Evolutionary conservation across 495 filamentous ascomycete genomes (phyloP).

Genomic region (Penicillium ochrochloron): DNA sequence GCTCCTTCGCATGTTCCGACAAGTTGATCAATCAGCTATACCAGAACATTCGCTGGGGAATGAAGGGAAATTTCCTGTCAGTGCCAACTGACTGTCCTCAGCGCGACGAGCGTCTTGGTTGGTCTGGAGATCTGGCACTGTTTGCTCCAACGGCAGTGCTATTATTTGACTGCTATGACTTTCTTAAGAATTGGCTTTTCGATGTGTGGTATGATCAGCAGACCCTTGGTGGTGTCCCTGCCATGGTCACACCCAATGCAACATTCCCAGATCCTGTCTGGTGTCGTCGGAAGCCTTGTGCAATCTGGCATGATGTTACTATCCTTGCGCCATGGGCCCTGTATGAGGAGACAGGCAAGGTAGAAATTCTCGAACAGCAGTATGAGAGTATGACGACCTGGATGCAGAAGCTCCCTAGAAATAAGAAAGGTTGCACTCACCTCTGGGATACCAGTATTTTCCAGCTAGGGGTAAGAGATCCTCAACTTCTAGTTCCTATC

Average conservation of each 20-base stretch:
- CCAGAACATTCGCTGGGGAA: background rate
- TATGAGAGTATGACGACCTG: background rate
- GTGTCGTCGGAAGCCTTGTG: background rate
- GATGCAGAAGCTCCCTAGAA: background rate
- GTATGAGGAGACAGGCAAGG: background rate
- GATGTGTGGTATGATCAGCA: slow-evolving; percentile 1
- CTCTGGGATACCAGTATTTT: background rate
- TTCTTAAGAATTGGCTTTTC: slow-evolving; percentile 2
- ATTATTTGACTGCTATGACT: background rate
- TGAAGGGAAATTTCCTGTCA: background rate
- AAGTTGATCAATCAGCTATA: background rate
- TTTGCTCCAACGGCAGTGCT: background rate
- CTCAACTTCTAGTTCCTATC: too few species aligned
- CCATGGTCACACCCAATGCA: background rate
- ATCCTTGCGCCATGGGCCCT: background rate
- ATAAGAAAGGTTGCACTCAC: background rate
- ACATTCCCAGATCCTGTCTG: slow-evolving; percentile 1
- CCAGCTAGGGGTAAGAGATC: background rate
- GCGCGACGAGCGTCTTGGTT: background rate
- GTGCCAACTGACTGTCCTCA: background rate
- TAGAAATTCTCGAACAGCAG: background rate
- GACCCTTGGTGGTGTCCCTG: background rate
- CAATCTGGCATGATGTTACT: background rate
- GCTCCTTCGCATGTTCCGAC: background rate
- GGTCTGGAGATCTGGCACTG: background rate